Percentiles rank a stretch among this genome's conserved stretches.
These are phyloP conservation scores for Filobasidium wieringae DNA, from an alignment of 768 basidiomycete species.

Conservation along the genomic window DNA sequence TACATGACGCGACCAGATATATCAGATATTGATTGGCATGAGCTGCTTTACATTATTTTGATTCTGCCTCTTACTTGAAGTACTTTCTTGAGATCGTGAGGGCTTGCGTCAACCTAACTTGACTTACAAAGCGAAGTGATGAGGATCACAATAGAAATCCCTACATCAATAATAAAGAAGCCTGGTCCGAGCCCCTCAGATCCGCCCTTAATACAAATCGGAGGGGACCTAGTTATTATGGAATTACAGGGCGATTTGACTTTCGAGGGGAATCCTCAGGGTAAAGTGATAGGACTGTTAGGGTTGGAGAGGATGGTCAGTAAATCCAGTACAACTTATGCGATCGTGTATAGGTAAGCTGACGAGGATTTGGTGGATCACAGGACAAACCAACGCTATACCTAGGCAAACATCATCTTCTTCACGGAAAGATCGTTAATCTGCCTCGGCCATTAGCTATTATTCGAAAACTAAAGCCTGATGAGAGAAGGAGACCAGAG, in stretches of 20 bases:
- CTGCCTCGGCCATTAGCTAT: constrained; percentile 75
- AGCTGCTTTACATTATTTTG: too few relatives aligned
- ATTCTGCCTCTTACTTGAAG: too few relatives aligned
- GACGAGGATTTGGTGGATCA: neutral
- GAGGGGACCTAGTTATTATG: constrained; percentile 58
- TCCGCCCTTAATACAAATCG: constrained; percentile 7
- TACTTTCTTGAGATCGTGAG: too few relatives aligned
- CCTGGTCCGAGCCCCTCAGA: neutral
- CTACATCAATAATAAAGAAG: neutral
- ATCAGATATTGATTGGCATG: too few relatives aligned
- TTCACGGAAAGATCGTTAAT: constrained; percentile 70
- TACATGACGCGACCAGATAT: too few relatives aligned
- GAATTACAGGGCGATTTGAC: constrained; percentile 78
- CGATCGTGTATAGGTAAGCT: constrained; percentile 1
- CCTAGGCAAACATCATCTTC: constrained; percentile 70
- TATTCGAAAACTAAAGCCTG: constrained; percentile 39
- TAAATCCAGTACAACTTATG: neutral
- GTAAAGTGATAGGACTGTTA: constrained; percentile 66
- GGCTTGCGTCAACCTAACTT: too few relatives aligned
- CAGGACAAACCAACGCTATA: constrained; percentile 66
- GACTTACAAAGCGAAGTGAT: too few relatives aligned
- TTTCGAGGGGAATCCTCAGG: constrained; percentile 54
- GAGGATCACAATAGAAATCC: neutral
- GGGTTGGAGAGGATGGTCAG: constrained; percentile 47
- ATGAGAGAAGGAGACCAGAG: constrained; percentile 24